phyloP scores from a whole-genome alignment of 805 yeast species.

The Candida ovalis region DNA sequence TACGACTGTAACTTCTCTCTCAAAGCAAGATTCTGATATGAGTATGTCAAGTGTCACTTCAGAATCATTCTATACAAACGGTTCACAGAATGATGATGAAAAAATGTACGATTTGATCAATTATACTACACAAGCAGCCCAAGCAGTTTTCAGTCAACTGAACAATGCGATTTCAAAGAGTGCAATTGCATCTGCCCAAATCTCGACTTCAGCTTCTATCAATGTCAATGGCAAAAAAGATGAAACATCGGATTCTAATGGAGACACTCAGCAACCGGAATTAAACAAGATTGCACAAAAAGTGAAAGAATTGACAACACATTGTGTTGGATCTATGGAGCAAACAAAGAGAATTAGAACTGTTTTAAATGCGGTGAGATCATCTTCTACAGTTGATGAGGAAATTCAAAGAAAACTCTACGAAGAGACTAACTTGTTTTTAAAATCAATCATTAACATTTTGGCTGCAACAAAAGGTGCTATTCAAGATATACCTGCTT shows the following conservation, averaged over 20 bases:
- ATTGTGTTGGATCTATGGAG: constrained; percentile 81
- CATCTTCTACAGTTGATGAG: constrained; percentile 22
- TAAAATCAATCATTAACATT: constrained; percentile 79
- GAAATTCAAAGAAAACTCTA: constrained; percentile 67
- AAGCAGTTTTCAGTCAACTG: constrained; percentile 71
- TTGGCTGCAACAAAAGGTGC: constrained; percentile 79
- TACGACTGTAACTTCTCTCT: constrained; percentile 12
- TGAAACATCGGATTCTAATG: constrained; percentile 11
- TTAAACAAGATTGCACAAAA: constrained; percentile 45
- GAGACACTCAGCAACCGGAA: constrained; percentile 1
- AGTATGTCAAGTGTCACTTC: constrained; percentile 14
- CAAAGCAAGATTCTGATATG: constrained; percentile 30
- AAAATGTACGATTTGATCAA: constrained; percentile 27
- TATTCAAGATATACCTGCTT: constrained; percentile 73
- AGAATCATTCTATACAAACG: constrained; percentile 5
- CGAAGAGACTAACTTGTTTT: constrained; percentile 79
- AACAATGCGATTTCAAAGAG: constrained; percentile 63
- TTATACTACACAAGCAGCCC: constrained; percentile 48
- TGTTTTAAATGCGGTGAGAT: constrained; percentile 48
- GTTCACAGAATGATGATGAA: constrained; percentile 24
- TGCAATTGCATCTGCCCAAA: constrained; percentile 51
- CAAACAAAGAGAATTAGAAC: constrained; percentile 62
- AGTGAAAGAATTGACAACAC: constrained; percentile 71
- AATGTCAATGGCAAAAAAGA: constrained; percentile 25
- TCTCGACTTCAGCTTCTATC: constrained; percentile 14